phyloP scores from a whole-genome alignment of 805 yeast genomes.

The Cyberlindnera xishuangbannaensis region DNA sequence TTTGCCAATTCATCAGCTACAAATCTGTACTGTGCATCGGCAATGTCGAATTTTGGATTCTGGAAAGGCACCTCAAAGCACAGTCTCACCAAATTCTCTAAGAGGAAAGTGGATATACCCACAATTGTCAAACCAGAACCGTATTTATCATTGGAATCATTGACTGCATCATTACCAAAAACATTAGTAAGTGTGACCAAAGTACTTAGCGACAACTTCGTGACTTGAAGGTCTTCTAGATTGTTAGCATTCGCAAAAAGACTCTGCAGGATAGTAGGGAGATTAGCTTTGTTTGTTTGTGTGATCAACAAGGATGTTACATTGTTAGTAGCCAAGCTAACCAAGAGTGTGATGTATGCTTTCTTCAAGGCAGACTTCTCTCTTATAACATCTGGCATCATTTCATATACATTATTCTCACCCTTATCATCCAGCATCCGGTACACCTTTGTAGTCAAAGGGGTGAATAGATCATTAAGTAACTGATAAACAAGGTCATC shows the following conservation, averaged over 20 bases:
- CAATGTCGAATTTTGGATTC: constrained; percentile 53
- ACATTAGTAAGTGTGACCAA: constrained; percentile 55
- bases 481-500: constrained; percentile 67
- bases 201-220: constrained; percentile 65
- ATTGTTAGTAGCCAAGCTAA: constrained; percentile 69
- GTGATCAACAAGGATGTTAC: constrained; percentile 72
- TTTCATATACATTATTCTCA: constrained; percentile 31
- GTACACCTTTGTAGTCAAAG: constrained; percentile 64
- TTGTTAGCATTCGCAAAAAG: constrained; percentile 62
- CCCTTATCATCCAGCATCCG: constrained; percentile 40
- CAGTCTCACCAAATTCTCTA: constrained; percentile 60
- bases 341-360: constrained; percentile 62
- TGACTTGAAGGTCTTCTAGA: constrained; percentile 54
- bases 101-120: constrained; percentile 64
- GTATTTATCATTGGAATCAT: constrained; percentile 52
- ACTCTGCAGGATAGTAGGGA: constrained; percentile 57
- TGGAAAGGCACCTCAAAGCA: constrained; percentile 79
- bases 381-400: constrained; percentile 54
- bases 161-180: constrained; percentile 65
- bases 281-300: constrained; percentile 52
- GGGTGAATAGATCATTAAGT: constrained; percentile 65
- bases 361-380: constrained; percentile 64
- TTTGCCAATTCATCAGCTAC: constrained; percentile 71
- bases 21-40: constrained; percentile 75
- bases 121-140: constrained; percentile 48